Conservation (phyloP, 139 green algal species). For the Tetradesmus obliquus region DNA sequence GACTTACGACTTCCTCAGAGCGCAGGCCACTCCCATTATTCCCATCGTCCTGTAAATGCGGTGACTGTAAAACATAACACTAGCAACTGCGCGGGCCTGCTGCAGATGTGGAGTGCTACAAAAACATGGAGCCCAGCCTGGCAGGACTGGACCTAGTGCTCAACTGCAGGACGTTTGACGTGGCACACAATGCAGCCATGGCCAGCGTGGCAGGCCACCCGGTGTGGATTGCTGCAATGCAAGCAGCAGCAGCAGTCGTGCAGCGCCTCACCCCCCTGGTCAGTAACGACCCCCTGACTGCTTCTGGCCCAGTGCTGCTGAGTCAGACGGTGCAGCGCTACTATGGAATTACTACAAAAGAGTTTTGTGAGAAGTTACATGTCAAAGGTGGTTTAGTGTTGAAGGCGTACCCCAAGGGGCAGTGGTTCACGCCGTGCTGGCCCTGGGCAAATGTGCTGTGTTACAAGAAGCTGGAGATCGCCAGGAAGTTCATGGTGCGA, state of each 20-base stretch:
- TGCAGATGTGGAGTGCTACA: conserved; percentile 20
- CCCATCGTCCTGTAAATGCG: background rate
- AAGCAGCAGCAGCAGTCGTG: background rate
- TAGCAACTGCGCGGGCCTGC: background rate
- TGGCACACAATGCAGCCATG: background rate
- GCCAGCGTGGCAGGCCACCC: background rate
- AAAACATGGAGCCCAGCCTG: conserved; percentile 3
- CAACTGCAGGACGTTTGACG: background rate
- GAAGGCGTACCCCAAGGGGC: background rate
- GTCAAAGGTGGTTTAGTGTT: background rate
- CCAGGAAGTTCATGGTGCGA: background rate
- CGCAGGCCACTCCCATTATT: background rate
- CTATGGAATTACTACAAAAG: background rate
- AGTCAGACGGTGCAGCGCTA: background rate
- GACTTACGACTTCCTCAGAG: background rate
- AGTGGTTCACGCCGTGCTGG: background rate
- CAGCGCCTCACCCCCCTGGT: background rate
- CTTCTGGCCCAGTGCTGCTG: background rate
- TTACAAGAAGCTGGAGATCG: background rate
- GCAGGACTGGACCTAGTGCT: background rate
- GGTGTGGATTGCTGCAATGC: background rate
- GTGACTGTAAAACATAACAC: background rate
- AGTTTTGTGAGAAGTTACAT: background rate
- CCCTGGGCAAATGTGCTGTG: background rate
- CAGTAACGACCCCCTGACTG: background rate